These are phyloP conservation scores for Aspergillus ibericus DNA, from an alignment of 2,329 filamentous ascomycete genomes.

Conservation along the genomic window DNA sequence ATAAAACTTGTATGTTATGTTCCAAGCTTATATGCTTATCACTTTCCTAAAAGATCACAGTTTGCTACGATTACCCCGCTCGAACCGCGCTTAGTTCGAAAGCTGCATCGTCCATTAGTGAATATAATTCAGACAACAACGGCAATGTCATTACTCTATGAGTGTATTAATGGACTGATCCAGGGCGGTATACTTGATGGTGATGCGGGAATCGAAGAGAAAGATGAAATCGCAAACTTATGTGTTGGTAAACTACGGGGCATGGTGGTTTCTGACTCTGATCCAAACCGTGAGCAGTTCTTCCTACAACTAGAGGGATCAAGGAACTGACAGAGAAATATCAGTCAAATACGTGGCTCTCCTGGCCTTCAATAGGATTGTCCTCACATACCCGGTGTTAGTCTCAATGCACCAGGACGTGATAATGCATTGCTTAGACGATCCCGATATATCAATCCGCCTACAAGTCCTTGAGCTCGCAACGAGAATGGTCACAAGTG, in stretches of 20 bases:
- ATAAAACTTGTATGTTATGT: conserved; percentile 76
- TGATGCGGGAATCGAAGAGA: conserved; percentile 74
- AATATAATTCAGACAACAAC: conserved; percentile 91
- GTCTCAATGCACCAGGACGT: conserved; percentile 94
- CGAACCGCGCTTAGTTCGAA: conserved; percentile 86
- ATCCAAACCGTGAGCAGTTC: conserved; percentile 75
- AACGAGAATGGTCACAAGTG: conserved; percentile 86
- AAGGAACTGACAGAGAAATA: conserved; percentile 8
- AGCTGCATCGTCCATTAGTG: conserved; percentile 84
- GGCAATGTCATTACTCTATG: conserved; percentile 96
- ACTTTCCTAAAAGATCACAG: conserved; percentile 49
- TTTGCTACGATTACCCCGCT: conserved; percentile 93
- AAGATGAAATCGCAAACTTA: conserved; percentile 86
- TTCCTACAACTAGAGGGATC: not conserved
- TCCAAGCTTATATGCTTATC: not conserved
- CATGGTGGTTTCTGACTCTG: conserved; percentile 91
- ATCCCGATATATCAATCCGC: conserved; percentile 91
- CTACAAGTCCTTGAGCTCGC: conserved; percentile 89
- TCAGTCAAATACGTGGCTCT: conserved; percentile 95
- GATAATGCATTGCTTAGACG: conserved; percentile 93
- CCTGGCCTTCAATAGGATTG: conserved; percentile 93
- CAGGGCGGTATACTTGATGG: conserved; percentile 90
- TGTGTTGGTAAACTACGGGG: conserved; percentile 91
- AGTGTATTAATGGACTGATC: conserved; percentile 98
- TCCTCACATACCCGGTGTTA: conserved; percentile 79